A percentile compares a stretch with the other conserved stretches of the same genome.
These are phyloP conservation scores for Elsinoe ampelina DNA, from an alignment of 2,329 filamentous ascomycete genomes.

Conservation along the genomic window DNA sequence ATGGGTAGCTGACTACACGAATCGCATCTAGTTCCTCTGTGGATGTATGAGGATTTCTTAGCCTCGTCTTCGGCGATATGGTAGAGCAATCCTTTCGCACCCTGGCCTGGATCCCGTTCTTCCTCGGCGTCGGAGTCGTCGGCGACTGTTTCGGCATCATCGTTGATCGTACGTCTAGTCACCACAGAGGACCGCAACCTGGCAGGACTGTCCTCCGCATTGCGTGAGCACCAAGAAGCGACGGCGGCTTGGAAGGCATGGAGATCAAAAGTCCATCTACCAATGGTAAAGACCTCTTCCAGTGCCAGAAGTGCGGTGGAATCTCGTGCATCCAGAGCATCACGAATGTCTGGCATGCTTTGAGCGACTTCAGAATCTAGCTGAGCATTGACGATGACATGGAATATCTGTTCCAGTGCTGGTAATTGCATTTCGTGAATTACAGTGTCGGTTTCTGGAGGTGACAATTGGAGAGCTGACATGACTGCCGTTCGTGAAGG, in stretches of 20 bases:
- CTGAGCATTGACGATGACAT: background rate
- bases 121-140: conserved; percentile 16
- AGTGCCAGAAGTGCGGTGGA: background rate
- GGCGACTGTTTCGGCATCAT: conserved; percentile 22
- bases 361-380: background rate
- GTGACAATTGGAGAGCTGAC: conserved; percentile 9
- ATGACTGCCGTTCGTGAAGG: conserved; percentile 7
- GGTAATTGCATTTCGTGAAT: conserved; percentile 11
- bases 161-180: conserved; percentile 11
- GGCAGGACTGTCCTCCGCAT: background rate
- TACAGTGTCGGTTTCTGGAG: background rate
- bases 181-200: background rate
- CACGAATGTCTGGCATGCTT: conserved; percentile 1
- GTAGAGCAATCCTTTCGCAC: conserved; percentile 55
- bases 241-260: conserved; percentile 16
- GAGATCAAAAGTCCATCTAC: conserved; percentile 16
- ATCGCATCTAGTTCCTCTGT: conserved; percentile 88
- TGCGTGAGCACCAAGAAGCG: conserved; percentile 7
- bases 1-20: conserved; percentile 81
- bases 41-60: conserved; percentile 76
- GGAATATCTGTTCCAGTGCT: conserved; percentile 12
- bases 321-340: conserved; percentile 2
- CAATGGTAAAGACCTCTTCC: background rate
- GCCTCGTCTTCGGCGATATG: conserved; percentile 91
- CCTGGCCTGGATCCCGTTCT: conserved; percentile 22